Evolutionary conservation across 2,329 filamentous ascomycete species (phyloP).

Genomic region (Penicillium thymicola): DNA sequence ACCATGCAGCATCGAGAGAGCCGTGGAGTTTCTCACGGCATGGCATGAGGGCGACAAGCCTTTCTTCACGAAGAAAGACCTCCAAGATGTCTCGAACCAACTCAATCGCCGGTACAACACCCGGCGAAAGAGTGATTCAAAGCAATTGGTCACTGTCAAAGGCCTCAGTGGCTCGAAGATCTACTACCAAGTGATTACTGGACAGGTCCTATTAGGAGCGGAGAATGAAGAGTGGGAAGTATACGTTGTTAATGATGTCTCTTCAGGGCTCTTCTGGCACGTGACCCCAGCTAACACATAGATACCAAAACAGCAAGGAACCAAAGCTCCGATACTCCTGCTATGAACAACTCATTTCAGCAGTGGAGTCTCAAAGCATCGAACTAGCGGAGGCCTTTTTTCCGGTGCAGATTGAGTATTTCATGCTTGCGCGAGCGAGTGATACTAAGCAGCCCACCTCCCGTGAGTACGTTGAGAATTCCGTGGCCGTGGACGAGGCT

Average conservation of each 20-base stretch:
- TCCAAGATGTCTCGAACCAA: background rate
- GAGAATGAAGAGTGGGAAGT: background rate
- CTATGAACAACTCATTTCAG: background rate
- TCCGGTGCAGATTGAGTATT: background rate
- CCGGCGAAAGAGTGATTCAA: no score
- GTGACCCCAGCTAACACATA: background rate
- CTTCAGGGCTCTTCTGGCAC: background rate
- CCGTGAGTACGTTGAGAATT: background rate
- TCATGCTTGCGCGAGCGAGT: background rate
- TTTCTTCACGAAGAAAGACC: background rate
- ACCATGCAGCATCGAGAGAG: background rate
- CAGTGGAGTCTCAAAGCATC: rapidly evolving
- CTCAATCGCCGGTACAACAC: background rate
- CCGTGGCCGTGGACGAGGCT: background rate
- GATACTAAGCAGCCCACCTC: background rate
- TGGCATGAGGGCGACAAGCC: background rate
- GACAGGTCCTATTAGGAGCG: background rate
- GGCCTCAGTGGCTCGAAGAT: background rate
- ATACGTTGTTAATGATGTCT: background rate
- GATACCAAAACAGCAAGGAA: background rate
- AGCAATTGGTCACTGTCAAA: background rate
- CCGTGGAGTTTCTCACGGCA: background rate
- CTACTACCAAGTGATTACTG: background rate
- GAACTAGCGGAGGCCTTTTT: background rate
- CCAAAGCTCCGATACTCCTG: background rate